Conservation (phyloP, 2,329 filamentous ascomycete species). For the Aspergillus spinulosporus region DNA sequence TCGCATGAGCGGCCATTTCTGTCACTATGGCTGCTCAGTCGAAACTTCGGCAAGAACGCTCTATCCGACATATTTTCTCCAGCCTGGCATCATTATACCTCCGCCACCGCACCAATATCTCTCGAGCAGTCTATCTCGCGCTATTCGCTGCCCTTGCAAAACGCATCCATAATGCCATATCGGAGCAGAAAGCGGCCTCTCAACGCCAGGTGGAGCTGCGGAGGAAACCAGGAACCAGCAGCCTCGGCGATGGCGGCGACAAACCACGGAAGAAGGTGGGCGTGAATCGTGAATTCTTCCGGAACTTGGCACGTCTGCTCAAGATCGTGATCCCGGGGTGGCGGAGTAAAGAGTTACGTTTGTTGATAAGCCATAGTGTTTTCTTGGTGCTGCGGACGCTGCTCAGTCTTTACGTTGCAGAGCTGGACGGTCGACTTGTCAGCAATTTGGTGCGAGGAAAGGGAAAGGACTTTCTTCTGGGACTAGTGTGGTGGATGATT, state of each 20-base stretch:
- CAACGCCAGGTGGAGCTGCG: slow-evolving; percentile 64
- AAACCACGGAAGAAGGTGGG: slow-evolving; percentile 74
- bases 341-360: slow-evolving; percentile 80
- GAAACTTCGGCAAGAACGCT: slow-evolving; percentile 67
- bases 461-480: slow-evolving; percentile 82
- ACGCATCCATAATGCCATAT: slow-evolving; percentile 85
- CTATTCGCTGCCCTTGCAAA: slow-evolving; percentile 78
- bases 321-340: slow-evolving; percentile 88
- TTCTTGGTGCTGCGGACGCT: slow-evolving; percentile 88
- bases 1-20: slow-evolving; percentile 14
- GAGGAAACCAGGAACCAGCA: slow-evolving; percentile 51
- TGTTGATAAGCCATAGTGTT: slow-evolving; percentile 87
- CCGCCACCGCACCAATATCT: slow-evolving; percentile 76
- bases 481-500: slow-evolving; percentile 97
- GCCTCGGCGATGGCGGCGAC: slow-evolving; percentile 34
- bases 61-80: slow-evolving; percentile 64
- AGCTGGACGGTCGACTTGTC: slow-evolving; percentile 90
- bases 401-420: slow-evolving; percentile 92
- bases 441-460: slow-evolving; percentile 89
- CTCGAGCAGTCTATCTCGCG: slow-evolving; percentile 78
- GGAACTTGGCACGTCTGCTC: slow-evolving; percentile 73
- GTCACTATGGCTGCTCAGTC: slow-evolving; percentile 70
- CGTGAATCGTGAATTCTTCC: slow-evolving; percentile 83
- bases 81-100: slow-evolving; percentile 73
- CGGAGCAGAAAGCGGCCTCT: slow-evolving; percentile 86